A percentile compares a stretch with the other conserved stretches of the same genome.
These are phyloP conservation scores for Lepiota venenata DNA, from an alignment of 768 basidiomycete genomes.

Conservation along the genomic window DNA sequence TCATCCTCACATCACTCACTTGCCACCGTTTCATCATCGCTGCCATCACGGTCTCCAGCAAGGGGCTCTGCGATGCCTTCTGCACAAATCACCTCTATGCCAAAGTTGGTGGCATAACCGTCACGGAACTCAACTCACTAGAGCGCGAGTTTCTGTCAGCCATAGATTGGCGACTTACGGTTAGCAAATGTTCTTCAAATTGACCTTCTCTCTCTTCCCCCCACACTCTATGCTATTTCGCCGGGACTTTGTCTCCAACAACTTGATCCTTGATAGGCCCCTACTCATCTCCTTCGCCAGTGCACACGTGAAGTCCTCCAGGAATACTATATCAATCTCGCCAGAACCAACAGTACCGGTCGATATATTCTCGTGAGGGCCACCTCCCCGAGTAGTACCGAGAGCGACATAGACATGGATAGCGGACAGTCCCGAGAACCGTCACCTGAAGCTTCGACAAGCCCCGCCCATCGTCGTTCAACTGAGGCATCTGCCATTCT, in stretches of 20 bases:
- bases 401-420: constrained; percentile 59
- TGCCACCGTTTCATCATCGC: constrained; percentile 98
- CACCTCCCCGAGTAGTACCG: constrained; percentile 39
- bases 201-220: constrained; percentile 12
- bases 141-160: constrained; percentile 91
- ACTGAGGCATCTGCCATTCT: constrained; percentile 41
- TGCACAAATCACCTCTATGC: constrained; percentile 95
- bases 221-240: constrained; percentile 9
- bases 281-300: constrained; percentile 41
- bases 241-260: not conserved
- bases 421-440: constrained; percentile 47
- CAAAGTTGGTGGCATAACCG: constrained; percentile 91
- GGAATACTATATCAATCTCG: constrained; percentile 92
- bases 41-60: constrained; percentile 87
- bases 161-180: constrained; percentile 94
- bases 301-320: constrained; percentile 89
- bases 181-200: constrained; percentile 46
- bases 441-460: constrained; percentile 38
- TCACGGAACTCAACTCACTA: constrained; percentile 88
- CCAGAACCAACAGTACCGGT: constrained; percentile 74
- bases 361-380: constrained; percentile 50
- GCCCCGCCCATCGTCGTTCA: constrained; percentile 24
- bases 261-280: constrained; percentile 25
- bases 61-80: constrained; percentile 94
- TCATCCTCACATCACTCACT: constrained; percentile 93